Evolutionary conservation across 805 yeast species (phyloP).

Genomic region (Metschnikowia shivogae): DNA sequence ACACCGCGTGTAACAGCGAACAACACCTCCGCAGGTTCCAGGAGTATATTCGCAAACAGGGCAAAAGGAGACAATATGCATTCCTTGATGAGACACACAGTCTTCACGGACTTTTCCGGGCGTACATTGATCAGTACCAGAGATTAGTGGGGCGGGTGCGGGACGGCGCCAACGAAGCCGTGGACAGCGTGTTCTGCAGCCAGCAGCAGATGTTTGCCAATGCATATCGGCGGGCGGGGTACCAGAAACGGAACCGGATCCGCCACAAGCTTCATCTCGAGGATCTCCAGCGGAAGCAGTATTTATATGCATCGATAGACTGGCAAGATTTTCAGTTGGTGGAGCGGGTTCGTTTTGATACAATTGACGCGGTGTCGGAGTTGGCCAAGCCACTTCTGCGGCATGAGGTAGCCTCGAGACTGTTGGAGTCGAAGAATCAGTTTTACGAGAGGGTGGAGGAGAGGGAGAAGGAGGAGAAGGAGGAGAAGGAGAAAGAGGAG

Average conservation of each 20-base stretch:
- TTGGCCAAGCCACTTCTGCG: constrained; percentile 52
- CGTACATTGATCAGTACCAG: constrained; percentile 54
- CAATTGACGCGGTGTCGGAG: constrained; percentile 54
- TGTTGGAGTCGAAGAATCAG: constrained; percentile 49
- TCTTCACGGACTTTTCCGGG: constrained; percentile 47
- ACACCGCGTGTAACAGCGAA: constrained; percentile 58
- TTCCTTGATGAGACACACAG: constrained; percentile 63
- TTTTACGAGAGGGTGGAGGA: constrained; percentile 17
- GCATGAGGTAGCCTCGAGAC: constrained; percentile 57
- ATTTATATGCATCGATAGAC: constrained; percentile 70
- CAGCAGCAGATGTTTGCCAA: constrained; percentile 38
- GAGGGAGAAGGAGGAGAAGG: constrained; percentile 7
- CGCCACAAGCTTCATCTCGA: constrained; percentile 36
- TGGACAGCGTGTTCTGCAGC: constrained; percentile 15
- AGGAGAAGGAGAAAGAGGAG: constrained; percentile 11
- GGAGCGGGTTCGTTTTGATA: constrained; percentile 62
- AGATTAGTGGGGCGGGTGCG: constrained; percentile 18
- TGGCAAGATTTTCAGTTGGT: constrained; percentile 83
- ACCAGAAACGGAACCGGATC: constrained; percentile 36
- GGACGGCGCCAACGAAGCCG: background rate
- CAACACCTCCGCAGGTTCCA: constrained; percentile 31
- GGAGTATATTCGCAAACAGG: constrained; percentile 34
- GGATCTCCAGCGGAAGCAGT: constrained; percentile 15
- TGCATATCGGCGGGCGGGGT: constrained; percentile 57
- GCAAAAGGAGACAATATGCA: constrained; percentile 55